Evolutionary conservation across 495 filamentous ascomycete species (phyloP).

Genomic region (Pyrenula massariospora): DNA sequence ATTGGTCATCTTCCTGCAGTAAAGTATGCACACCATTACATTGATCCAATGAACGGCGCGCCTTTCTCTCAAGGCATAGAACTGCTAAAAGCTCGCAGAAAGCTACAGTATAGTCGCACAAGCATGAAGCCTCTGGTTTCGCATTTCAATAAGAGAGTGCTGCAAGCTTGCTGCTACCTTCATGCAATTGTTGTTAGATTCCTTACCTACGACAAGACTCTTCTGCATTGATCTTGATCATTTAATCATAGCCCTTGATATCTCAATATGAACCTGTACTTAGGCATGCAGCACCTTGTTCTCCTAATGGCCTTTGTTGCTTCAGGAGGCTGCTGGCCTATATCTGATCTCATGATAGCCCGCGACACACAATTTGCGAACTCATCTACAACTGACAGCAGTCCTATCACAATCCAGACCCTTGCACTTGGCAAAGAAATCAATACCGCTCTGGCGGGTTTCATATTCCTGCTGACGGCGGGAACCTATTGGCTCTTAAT

Average conservation of each 20-base stretch:
- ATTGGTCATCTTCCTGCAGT: too few relatives aligned
- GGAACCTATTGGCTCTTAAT: neutral
- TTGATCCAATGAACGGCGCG: neutral
- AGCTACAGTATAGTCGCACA: neutral
- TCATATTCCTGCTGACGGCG: neutral
- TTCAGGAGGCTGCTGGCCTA: conserved; percentile 1
- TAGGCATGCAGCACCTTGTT: neutral
- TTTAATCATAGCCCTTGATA: neutral
- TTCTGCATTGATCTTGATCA: neutral
- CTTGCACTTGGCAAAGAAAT: neutral
- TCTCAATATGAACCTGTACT: neutral
- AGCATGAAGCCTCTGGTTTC: neutral
- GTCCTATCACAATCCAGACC: conserved; percentile 1
- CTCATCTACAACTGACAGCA: neutral
- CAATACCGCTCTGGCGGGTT: conserved; percentile 1
- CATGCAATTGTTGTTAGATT: neutral
- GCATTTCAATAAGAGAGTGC: neutral
- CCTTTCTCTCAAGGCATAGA: neutral
- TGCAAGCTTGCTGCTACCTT: neutral
- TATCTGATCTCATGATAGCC: neutral
- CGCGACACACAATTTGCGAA: neutral
- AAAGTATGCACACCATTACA: too few relatives aligned
- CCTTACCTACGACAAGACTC: neutral
- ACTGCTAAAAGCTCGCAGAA: neutral
- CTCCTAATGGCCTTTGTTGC: neutral